A percentile compares a stretch with the other conserved stretches of the same genome.
Conservation (phyloP, 345 rosid genomes). For the Chamaenerion angustifolium region DNA sequence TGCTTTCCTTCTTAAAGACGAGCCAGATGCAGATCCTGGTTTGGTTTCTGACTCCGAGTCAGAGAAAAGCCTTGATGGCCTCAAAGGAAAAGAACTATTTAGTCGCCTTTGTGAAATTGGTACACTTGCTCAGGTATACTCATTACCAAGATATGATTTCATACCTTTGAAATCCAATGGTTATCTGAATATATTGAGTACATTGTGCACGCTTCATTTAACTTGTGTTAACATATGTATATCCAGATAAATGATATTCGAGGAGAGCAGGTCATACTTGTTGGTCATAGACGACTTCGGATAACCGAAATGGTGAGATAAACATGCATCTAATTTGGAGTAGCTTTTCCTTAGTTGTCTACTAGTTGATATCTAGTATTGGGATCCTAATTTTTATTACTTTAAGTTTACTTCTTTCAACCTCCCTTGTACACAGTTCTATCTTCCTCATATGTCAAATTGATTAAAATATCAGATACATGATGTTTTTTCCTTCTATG, state of each 20-base stretch:
- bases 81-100: conserved; percentile 74
- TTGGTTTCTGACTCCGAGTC: conserved; percentile 43
- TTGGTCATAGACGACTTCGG: conserved; percentile 88
- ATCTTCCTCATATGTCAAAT: not conserved
- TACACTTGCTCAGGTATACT: conserved; percentile 86
- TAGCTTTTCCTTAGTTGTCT: too few species aligned
- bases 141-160: not conserved
- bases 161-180: too few species aligned
- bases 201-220: too few species aligned
- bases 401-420: not conserved
- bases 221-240: conserved; percentile 8
- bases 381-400: not conserved
- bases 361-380: too few species aligned
- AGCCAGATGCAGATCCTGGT: conserved; percentile 53
- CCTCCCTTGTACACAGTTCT: not conserved
- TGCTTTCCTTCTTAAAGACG: conserved; percentile 93
- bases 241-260: conserved; percentile 72
- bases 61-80: conserved; percentile 50
- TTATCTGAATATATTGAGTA: too few species aligned
- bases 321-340: too few species aligned
- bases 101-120: conserved; percentile 91
- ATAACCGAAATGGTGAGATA: conserved; percentile 80
- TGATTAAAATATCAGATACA: not conserved
- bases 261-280: conserved; percentile 87
- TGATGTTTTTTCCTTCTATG: not conserved